Conservation (phyloP, 768 basidiomycete genomes). For the Termitomyces heimii region DNA sequence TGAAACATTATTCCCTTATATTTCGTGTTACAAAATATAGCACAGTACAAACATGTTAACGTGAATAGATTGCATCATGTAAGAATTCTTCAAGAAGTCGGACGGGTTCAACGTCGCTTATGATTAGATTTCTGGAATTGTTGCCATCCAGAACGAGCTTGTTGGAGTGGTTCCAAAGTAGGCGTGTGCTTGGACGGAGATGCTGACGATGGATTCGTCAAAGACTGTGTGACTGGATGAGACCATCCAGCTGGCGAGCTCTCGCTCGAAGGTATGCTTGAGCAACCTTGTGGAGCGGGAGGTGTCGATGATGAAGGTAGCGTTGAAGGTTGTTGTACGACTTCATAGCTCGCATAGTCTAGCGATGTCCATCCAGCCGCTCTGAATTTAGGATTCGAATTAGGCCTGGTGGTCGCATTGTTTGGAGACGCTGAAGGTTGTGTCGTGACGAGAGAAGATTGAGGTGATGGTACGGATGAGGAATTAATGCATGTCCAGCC, state of each 20-base stretch:
- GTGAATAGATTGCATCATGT: neutral
- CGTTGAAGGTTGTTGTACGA: conserved; percentile 12
- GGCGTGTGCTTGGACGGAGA: neutral
- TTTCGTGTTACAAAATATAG: conserved; percentile 5
- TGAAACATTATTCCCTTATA: conserved; percentile 13
- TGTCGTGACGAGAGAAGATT: conserved; percentile 6
- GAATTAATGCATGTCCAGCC: conserved; percentile 45
- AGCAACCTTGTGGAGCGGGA: conserved; percentile 1
- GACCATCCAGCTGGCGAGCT: conserved; percentile 3
- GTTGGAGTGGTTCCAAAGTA: conserved; percentile 20
- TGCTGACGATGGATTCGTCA: neutral
- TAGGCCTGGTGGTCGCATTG: conserved; percentile 13
- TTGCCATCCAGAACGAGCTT: conserved; percentile 48
- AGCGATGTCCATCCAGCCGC: conserved; percentile 65
- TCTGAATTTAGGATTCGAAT: conserved; percentile 43
- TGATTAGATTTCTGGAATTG: conserved; percentile 43
- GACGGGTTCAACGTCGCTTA: conserved; percentile 15
- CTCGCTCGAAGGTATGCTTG: conserved; percentile 4
- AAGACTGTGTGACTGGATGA: neutral
- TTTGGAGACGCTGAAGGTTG: conserved; percentile 1
- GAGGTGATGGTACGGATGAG: conserved; percentile 5
- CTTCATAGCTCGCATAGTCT: conserved; percentile 38
- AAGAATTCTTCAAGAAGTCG: neutral
- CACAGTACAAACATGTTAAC: neutral
- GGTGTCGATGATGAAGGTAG: conserved; percentile 15